phyloP scores from a whole-genome alignment of 2,329 filamentous ascomycete species.

The Aspergillus tamarii region DNA sequence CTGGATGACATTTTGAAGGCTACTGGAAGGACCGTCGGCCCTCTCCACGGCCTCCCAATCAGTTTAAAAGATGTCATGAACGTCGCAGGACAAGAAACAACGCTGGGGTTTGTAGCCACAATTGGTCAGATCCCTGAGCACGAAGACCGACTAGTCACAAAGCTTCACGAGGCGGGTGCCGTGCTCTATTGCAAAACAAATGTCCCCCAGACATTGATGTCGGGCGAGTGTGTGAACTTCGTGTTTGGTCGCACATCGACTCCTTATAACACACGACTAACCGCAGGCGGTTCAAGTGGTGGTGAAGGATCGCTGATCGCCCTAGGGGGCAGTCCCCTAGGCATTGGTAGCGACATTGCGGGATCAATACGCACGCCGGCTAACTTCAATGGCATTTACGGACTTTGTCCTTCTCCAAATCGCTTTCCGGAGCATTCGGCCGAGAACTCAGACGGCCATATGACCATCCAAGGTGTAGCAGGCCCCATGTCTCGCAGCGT shows the following conservation, averaged over 20 bases:
- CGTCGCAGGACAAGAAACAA: background rate
- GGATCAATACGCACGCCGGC: background rate
- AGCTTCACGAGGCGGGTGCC: too few relatives aligned
- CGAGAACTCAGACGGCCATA: too few relatives aligned
- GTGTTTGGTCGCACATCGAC: background rate
- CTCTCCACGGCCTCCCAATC: background rate
- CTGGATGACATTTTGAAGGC: background rate
- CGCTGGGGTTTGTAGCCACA: background rate
- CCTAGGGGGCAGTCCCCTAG: background rate
- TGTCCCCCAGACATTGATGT: background rate
- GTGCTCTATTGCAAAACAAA: background rate
- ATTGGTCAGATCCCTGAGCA: background rate
- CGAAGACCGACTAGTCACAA: too few relatives aligned
- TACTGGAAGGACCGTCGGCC: background rate
- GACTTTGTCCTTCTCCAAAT: constrained; percentile 25
- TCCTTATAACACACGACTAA: background rate
- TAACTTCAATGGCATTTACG: background rate
- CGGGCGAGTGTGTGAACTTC: background rate
- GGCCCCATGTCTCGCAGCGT: too few relatives aligned
- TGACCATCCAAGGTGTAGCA: too few relatives aligned
- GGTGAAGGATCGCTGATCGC: background rate
- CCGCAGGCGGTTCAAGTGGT: background rate
- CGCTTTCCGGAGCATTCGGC: too few relatives aligned
- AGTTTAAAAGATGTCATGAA: background rate
- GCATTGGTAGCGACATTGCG: background rate